phyloP scores from a whole-genome alignment of 176 grass and related monocot species.

The Triticum turgidum region DNA sequence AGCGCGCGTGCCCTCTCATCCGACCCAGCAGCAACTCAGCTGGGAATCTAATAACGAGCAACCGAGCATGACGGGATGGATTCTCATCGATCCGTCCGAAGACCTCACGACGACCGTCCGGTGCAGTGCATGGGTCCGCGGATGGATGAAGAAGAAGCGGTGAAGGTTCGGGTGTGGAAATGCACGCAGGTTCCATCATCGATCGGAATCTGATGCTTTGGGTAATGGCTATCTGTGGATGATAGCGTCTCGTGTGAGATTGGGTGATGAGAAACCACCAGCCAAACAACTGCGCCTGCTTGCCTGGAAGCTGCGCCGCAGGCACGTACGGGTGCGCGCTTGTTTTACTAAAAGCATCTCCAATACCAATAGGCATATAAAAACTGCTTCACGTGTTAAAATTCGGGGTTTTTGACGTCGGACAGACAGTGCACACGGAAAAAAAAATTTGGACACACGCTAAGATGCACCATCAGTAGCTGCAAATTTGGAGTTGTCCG shows the following conservation, averaged over 20 bases:
- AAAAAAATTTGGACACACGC: no score
- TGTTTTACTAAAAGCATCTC: no score
- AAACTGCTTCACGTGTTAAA: no score
- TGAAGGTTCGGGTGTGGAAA: slow-evolving; percentile 13
- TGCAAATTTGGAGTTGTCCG: no score
- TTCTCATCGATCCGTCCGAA: not conserved
- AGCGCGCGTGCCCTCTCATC: no score
- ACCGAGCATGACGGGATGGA: not conserved
- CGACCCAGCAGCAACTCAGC: no score
- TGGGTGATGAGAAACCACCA: not conserved
- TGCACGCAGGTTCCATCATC: not conserved
- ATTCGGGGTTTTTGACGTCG: no score
- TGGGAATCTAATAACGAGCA: not conserved
- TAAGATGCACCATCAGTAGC: no score
- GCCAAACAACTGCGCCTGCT: not conserved
- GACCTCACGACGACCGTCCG: not conserved
- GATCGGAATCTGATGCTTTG: not conserved
- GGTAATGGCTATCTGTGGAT: no score
- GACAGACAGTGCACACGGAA: no score
- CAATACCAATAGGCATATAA: no score
- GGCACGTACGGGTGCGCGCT: not conserved
- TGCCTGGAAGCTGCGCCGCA: not conserved
- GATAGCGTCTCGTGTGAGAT: not conserved
- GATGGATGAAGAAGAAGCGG: not conserved
- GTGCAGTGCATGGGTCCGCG: not conserved